Base-by-base conservation (phyloP, 2,329 filamentous ascomycete species). In the Diaporthe ilicicola region DNA sequence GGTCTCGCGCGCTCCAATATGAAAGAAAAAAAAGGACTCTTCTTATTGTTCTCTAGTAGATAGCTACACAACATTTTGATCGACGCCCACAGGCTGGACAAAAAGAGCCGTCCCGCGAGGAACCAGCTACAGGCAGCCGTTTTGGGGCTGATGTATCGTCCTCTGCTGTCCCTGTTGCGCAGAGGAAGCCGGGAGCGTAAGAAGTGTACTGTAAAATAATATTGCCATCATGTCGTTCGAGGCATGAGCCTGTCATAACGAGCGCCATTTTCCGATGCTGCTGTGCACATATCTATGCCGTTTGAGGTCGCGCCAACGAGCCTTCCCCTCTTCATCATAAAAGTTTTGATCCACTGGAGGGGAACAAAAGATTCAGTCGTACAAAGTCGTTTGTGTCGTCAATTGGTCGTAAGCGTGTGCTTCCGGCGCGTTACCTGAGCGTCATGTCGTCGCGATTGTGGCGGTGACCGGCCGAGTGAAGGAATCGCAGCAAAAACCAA, bases 311-410 rank as follows among this genome's bases (percentile, higher is more conserved):
- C 59, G 44, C 59, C 44, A 19, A 64, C 59, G n/a, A 64, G 59
- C 59, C 59, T 44, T 64, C 29, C 44, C 44, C 37, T 59, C 53
- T 68, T 69, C 59, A 64, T 61, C 42, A 37, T 48, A 24, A 37
- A 50, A 22, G 17, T 46, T 59, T 69, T 55, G 29, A n/a, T 69
- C 66, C 53, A 24, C 53, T 32, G 29, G 15, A 27, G 50, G 65
- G 54, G 67, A 69, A 27, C 32, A 70, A 59, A 59, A 48, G 53
- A 29, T 59, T 68, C 71, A 74, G 74, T 77, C 76, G 75, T 84
- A 82, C 79, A 82, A 68, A 68, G 66, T 68, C 39, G 51, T 68
- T 68, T 32, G 55, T 77, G 79, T 75, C 72, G 73, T 75, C 69
- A 72, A 73, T 72, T 71, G 73, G 74, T 77, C 74, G 59, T 75